A percentile compares a stretch with the other conserved stretches of the same genome.
Conservation (phyloP, 192 early-diverging fungal genomes). For the Phlyctochytrium planicorne region DNA sequence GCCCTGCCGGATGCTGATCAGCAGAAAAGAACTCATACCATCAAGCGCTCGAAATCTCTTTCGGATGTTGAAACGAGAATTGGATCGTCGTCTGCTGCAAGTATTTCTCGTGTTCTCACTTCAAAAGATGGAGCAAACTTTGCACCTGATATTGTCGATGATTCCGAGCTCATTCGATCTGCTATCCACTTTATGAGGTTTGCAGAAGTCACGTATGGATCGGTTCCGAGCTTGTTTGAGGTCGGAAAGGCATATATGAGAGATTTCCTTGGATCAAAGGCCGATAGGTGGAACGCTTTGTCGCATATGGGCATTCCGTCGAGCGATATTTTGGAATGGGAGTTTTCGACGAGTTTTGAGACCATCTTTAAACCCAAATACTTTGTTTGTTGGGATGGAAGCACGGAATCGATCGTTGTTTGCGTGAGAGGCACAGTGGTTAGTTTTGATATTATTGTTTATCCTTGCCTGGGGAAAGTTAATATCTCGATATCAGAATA, state of each 20-base stretch:
- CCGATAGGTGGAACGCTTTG: slow-evolving; percentile 24
- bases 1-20: neutral
- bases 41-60: neutral
- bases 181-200: slow-evolving; percentile 42
- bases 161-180: slow-evolving; percentile 25
- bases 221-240: slow-evolving; percentile 27
- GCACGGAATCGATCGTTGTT: slow-evolving; percentile 31
- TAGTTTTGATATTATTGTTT: neutral
- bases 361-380: slow-evolving; percentile 35
- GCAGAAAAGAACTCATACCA: too few species aligned
- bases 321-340: slow-evolving; percentile 35
- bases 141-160: slow-evolving; percentile 27
- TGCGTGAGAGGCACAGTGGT: slow-evolving; percentile 35
- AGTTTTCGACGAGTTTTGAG: slow-evolving; percentile 26
- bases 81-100: neutral
- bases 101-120: neutral
- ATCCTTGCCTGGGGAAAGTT: neutral
- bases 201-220: slow-evolving; percentile 33
- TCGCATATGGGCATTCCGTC: slow-evolving; percentile 31
- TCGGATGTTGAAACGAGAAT: neutral
- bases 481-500: slow-evolving; percentile 1
- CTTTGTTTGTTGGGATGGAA: slow-evolving; percentile 29
- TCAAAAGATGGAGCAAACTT: too few species aligned
- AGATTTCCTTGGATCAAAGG: slow-evolving; percentile 26
- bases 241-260: slow-evolving; percentile 31